These are phyloP conservation scores for Tolypocladium nubicola DNA, from an alignment of 2,329 filamentous ascomycete genomes.

Conservation along the genomic window DNA sequence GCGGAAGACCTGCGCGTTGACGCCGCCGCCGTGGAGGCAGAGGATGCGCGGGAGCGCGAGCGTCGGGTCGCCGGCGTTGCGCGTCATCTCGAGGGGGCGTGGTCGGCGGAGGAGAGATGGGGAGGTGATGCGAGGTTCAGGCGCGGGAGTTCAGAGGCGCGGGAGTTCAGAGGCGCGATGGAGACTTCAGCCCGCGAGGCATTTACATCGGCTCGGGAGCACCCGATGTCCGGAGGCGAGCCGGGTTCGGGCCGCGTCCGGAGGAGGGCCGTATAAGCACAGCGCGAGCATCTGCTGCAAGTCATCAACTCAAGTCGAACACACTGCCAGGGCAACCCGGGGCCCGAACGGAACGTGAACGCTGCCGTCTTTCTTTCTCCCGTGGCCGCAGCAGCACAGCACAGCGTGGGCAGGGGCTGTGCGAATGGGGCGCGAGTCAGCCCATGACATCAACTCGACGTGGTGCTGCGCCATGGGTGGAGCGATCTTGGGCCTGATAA, in stretches of 20 bases:
- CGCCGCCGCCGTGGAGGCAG: constrained; percentile 72
- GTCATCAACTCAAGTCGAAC: too few relatives aligned
- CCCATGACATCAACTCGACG: neutral
- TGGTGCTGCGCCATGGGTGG: too few relatives aligned
- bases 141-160: too few relatives aligned
- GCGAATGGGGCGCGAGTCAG: neutral
- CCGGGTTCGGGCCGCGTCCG: neutral
- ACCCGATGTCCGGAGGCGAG: neutral
- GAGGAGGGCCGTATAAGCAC: neutral
- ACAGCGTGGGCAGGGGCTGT: too few relatives aligned
- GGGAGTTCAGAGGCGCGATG: neutral
- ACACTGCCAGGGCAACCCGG: too few relatives aligned
- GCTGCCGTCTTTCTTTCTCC: too few relatives aligned
- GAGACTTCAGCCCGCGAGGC: neutral
- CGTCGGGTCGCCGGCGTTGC: neutral
- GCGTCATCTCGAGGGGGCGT: neutral
- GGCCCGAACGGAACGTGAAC: too few relatives aligned
- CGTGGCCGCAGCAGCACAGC: too few relatives aligned
- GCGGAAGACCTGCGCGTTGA: constrained; percentile 59
- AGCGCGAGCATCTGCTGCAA: too few relatives aligned
- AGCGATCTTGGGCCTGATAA: neutral
- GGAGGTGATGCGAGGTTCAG: too few relatives aligned
- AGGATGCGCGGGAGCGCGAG: constrained; percentile 53
- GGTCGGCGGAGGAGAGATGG: neutral
- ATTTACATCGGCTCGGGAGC: neutral